Percentiles rank a stretch among this genome's conserved stretches.
phyloP scores from a whole-genome alignment of 176 grass and related monocot genomes.

The Phoenix dactylifera region DNA sequence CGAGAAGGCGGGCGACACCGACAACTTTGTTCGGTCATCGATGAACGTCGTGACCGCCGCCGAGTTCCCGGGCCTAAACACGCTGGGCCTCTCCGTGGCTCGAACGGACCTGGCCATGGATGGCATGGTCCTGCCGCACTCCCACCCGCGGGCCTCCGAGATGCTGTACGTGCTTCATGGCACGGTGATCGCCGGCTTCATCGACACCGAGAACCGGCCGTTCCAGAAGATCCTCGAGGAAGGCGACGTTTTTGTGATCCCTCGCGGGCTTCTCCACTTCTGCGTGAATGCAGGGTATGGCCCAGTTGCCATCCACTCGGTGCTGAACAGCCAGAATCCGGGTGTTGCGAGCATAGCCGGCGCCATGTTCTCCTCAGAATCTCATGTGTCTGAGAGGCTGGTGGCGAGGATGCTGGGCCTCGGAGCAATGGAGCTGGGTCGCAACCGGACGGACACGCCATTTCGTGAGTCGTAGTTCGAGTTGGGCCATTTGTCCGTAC shows the following conservation, averaged over 20 bases:
- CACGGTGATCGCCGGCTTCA: constrained; percentile 32
- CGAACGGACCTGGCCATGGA: constrained; percentile 28
- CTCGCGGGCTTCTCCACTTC: constrained; percentile 38
- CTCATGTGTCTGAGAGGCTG: constrained; percentile 22
- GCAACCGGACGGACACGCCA: neutral
- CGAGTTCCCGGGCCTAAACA: constrained; percentile 52
- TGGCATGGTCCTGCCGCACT: constrained; percentile 32
- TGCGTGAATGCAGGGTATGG: constrained; percentile 24
- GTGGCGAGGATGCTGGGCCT: constrained; percentile 32
- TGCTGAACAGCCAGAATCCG: constrained; percentile 48
- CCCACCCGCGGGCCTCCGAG: constrained; percentile 36
- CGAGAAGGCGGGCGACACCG: constrained; percentile 20
- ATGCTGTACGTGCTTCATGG: constrained; percentile 43
- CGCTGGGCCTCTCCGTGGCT: constrained; percentile 34
- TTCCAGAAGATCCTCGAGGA: constrained; percentile 35
- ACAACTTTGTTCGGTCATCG: constrained; percentile 28
- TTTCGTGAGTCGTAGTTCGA: too few relatives aligned
- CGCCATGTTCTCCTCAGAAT: constrained; percentile 33
- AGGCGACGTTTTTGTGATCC: constrained; percentile 46
- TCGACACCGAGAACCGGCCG: constrained; percentile 28
- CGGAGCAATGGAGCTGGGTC: constrained; percentile 8
- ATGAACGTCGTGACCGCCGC: constrained; percentile 36
- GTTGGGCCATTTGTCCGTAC: too few relatives aligned
- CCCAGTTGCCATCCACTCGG: constrained; percentile 14
- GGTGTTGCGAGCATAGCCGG: constrained; percentile 31